Conservation (phyloP, 2,329 filamentous ascomycete species). For the Biscogniauxia sp. region DNA sequence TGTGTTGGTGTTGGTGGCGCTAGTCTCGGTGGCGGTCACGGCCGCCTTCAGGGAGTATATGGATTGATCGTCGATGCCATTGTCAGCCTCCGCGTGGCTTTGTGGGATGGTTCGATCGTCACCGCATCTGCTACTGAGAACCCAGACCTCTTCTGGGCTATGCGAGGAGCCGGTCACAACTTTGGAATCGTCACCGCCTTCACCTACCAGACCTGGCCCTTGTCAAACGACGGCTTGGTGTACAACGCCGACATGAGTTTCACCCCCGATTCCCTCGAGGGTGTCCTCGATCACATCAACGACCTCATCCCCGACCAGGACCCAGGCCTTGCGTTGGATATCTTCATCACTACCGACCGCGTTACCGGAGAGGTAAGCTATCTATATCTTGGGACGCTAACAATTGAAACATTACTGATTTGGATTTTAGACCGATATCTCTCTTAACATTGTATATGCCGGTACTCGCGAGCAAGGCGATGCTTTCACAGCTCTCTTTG, state of each 20-base stretch:
- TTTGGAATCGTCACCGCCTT: conserved; percentile 35
- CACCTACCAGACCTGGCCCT: conserved; percentile 10
- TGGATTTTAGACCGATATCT: conserved; percentile 2
- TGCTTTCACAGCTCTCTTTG: conserved; percentile 6
- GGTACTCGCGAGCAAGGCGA: conserved; percentile 5
- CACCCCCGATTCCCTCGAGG: conserved; percentile 9
- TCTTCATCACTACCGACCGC: conserved; percentile 4
- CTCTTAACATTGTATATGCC: conserved; percentile 9
- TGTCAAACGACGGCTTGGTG: conserved; percentile 4
- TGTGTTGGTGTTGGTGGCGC: conserved; percentile 17
- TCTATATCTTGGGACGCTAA: not conserved
- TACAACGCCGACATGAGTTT: conserved; percentile 15
- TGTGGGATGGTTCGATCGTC: conserved; percentile 36
- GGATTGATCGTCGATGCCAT: conserved; percentile 42
- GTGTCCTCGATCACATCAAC: conserved; percentile 6
- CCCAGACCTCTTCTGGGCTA: conserved; percentile 44
- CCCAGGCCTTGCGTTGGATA: conserved; percentile 8
- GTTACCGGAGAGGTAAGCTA: conserved; percentile 3
- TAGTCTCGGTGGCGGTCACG: conserved; percentile 43
- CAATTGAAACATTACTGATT: not conserved
- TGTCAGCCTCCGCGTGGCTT: conserved; percentile 37
- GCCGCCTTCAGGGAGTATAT: conserved; percentile 40
- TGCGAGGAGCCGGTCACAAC: conserved; percentile 45
- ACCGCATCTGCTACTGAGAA: conserved; percentile 26
- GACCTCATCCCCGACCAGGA: conserved; percentile 10